Evolutionary conservation across 1,284 basidiomycete genomes (phyloP).

Genomic region (Sutorius eximius): DNA sequence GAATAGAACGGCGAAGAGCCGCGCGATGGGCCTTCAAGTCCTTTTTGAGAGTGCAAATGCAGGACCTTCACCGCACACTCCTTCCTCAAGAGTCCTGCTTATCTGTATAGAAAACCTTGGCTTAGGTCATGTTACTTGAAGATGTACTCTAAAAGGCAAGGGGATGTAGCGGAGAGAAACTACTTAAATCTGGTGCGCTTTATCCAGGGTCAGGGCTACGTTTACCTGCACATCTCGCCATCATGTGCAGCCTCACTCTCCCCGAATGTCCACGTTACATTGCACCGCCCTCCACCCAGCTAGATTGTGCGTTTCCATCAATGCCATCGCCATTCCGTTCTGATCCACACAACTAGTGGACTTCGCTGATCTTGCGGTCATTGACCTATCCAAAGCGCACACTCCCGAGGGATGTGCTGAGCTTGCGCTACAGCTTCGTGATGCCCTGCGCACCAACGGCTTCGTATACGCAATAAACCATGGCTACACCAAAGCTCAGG

Average conservation of each 20-base stretch:
- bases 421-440: conserved; percentile 51
- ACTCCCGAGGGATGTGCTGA: conserved; percentile 50
- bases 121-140: too few species aligned
- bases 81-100: too few species aligned
- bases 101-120: too few species aligned
- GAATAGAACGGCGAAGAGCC: too few species aligned
- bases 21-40: too few species aligned
- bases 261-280: conserved; percentile 22
- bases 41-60: too few species aligned
- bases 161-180: too few species aligned
- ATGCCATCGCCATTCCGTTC: not conserved
- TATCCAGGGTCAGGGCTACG: too few species aligned
- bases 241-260: conserved; percentile 12
- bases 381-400: conserved; percentile 58
- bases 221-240: not conserved
- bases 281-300: conserved; percentile 17
- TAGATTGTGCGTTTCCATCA: conserved; percentile 15
- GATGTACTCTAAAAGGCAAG: too few species aligned
- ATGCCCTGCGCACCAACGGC: conserved; percentile 58
- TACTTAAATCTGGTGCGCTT: too few species aligned
- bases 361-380: conserved; percentile 62
- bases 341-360: conserved; percentile 43
- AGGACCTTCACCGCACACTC: too few species aligned
- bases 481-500: conserved; percentile 51
- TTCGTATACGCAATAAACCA: conserved; percentile 67